Evolutionary conservation across 2,329 filamentous ascomycete genomes (phyloP), one percentile per base, ranked within the genome.

Genomic region (Talaromyces pinophilus): DNA sequence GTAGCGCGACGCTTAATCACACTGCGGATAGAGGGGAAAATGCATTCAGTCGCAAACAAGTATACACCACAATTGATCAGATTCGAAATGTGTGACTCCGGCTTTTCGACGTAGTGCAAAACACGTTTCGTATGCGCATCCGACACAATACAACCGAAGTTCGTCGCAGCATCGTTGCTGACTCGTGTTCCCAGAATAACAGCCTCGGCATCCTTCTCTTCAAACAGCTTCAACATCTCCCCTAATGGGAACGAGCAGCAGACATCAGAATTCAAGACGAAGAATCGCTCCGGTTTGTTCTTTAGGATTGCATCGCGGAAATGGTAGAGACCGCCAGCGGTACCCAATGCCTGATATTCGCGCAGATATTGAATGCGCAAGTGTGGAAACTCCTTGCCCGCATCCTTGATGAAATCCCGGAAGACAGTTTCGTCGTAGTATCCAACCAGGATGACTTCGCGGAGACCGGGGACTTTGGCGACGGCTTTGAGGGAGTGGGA

Each of bases 21-120:
- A 71, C 86, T 92, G 77, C 90, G 90, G 79, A 99, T 98, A 72
- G 92, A 92, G 70, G 94, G 94, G 87, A 98, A 98, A 83, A 98
- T 96, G 79, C 90, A 92, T 72, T 97, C 93, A 70, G 93, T 95
- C 70, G 91, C 88, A 81, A 99, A 99, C 74, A 98, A 92, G 83
- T 98, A 99, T 75, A 99, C 93, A 74, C 95, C 95, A 80, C 95
- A 98, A 85, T 98, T 99, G 86, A 99, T 99, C 72, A 99, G 86
- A 83, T 97, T 97, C 76, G 92, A 96, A 81, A 99, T 97, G 81
- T 96, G 92, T 65, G 91, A 93, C 81, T 99, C 94, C 71, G 95
- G 95, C 85, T 98, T 98, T 86, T 98, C 95, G 78, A 99, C 95
- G 82, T 99, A 98, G 83, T 99, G 95, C 68, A 98, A 89, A 55